Evolutionary conservation across 2,329 filamentous ascomycete species (phyloP), one percentile per base, ranked within the genome.

Genomic region (Penicillium sp.): DNA sequence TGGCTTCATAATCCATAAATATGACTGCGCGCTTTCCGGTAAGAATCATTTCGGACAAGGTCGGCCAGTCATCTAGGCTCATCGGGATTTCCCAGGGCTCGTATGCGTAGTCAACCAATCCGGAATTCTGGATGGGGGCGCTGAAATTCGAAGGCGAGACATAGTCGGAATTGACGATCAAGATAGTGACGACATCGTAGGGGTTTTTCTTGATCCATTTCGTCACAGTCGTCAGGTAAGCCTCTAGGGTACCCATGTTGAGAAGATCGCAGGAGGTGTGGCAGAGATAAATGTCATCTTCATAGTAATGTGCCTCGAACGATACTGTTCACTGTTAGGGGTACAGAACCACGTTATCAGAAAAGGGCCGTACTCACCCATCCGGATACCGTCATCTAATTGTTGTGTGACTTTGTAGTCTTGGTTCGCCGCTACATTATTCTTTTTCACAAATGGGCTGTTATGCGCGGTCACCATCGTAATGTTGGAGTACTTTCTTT

Each of bases 371-470:
- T 9, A 33, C 46, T 50, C 19, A 50, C 48, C 35, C 48, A 50
- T 50, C n/a, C 48, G 22, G 10, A 50, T 39, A n/a, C 48, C 48
- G 19, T 50, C 33, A 14, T 50, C 35, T 27, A 50, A 16, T 42
- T 50, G 48, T 9, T 16, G 39, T 19, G 48, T 50, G 33, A 50
- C 48, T 9, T 37, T 21, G 22, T 50, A 50, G 22, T 50, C 21
- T 29, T 50, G 48, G 22, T 50, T 50, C 3, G 48, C 24, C 4
- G 48, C 48, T 22, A 50, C 19, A 19, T 42, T 50, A 16, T 50
- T 50, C 48, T 50, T 50, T 19, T 50, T 50, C 22, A 50, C 48
- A 16, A 50, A 50, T 6, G 48, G 48, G 21, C 48, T 50, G 48
- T 50, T 50, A 14, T 50, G 48, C 22, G 48, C 48, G 8, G 48